Evolutionary conservation across 116 monocot species (phyloP).

Genomic region (Papilionanthe hybrid): DNA sequence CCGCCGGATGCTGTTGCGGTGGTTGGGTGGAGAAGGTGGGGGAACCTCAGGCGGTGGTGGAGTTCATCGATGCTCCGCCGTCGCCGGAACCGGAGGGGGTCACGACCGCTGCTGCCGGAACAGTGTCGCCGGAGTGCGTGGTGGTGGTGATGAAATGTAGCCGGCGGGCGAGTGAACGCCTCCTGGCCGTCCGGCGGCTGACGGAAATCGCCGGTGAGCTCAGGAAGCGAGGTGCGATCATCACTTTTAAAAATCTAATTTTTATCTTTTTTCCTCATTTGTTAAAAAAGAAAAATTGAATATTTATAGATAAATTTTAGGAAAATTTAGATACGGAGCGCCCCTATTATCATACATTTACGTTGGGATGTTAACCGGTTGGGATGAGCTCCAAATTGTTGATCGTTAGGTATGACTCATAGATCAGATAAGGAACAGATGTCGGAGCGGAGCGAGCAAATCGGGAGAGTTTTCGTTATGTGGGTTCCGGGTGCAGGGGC

Average conservation of each 20-base stretch:
- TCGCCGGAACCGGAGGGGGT: slow-evolving; percentile 14
- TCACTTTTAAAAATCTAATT: no score
- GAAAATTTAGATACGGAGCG: no score
- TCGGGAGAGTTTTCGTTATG: no score
- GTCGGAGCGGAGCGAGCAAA: no score
- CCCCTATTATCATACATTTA: no score
- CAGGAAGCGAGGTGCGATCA: slow-evolving; percentile 28
- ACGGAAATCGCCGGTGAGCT: slow-evolving; percentile 34
- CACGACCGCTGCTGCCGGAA: slow-evolving; percentile 7
- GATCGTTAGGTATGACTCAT: no score
- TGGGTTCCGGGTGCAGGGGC: no score
- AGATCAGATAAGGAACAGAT: no score
- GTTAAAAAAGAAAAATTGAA: not conserved
- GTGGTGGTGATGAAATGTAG: slow-evolving; percentile 45
- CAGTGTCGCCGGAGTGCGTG: slow-evolving; percentile 34
- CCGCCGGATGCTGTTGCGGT: slow-evolving; percentile 4
- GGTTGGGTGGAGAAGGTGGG: not conserved
- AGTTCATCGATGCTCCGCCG: slow-evolving; percentile 41
- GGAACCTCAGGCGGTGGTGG: slow-evolving; percentile 16
- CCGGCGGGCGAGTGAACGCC: slow-evolving; percentile 19
- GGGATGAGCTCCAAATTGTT: no score
- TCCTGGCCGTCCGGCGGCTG: slow-evolving; percentile 25
- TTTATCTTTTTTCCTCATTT: not conserved
- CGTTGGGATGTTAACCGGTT: no score
- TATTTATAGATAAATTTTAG: no score